These are phyloP conservation scores for Hypoxylon sp. DNA, from an alignment of 2,329 filamentous ascomycete species.

Conservation along the genomic window DNA sequence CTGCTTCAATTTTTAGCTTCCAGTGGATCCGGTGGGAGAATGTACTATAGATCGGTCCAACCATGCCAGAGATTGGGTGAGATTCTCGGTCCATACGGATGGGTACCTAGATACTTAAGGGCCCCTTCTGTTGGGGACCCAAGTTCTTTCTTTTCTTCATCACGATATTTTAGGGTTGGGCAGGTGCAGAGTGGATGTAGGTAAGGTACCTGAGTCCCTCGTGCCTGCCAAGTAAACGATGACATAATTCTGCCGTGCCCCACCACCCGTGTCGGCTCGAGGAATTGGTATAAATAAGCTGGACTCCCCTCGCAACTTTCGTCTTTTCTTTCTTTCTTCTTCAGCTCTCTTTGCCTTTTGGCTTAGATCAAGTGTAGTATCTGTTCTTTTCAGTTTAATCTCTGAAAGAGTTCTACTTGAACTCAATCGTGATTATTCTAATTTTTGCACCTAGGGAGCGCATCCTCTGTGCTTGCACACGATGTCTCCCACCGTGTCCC, in stretches of 20 bases:
- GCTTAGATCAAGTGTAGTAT: constrained; percentile 45
- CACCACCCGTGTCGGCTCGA: constrained; percentile 4
- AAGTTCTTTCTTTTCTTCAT: no score
- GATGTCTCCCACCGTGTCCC: no score
- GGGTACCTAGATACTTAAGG: no score
- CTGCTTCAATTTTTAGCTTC: background rate
- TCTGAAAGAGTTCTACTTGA: no score
- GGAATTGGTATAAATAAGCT: constrained; percentile 15
- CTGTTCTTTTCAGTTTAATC: background rate
- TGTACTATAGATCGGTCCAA: constrained; percentile 1
- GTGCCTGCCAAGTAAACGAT: constrained; percentile 15
- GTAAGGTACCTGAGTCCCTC: no score
- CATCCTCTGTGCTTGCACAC: no score
- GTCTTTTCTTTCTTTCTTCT: constrained; percentile 24
- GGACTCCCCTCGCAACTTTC: background rate
- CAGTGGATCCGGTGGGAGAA: background rate
- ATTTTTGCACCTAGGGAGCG: no score
- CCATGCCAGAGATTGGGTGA: background rate
- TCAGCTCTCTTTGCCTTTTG: constrained; percentile 44
- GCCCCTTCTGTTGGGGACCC: no score
- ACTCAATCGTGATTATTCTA: no score
- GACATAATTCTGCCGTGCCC: constrained; percentile 23
- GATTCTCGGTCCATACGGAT: background rate
- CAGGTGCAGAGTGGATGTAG: background rate
- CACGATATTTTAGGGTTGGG: no score